A percentile compares a stretch with the other conserved stretches of the same genome.
Conservation (phyloP, 2,329 filamentous ascomycete species). For the Shiraia bambusicola region DNA sequence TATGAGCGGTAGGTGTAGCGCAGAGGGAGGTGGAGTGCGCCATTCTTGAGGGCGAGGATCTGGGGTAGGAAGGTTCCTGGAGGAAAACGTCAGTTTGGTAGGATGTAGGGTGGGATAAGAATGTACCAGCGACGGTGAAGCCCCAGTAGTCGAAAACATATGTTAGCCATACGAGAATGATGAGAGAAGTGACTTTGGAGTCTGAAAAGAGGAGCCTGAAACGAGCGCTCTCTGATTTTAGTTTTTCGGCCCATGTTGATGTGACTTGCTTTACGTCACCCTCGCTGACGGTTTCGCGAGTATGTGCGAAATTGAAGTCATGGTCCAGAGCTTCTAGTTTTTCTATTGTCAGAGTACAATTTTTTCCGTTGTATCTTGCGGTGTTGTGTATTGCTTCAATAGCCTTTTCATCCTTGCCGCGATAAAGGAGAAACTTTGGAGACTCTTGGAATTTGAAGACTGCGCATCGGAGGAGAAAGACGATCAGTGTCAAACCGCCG, state of each 20-base stretch:
- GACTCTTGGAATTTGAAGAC: conserved; percentile 60
- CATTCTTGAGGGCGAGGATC: conserved; percentile 57
- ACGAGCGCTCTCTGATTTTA: conserved; percentile 45
- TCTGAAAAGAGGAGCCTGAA: conserved; percentile 51
- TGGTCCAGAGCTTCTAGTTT: conserved; percentile 41
- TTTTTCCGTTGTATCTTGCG: conserved; percentile 46
- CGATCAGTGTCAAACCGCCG: conserved; percentile 42
- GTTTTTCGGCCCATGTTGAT: conserved; percentile 35
- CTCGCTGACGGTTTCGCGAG: conserved; percentile 31
- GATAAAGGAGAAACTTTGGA: conserved; percentile 60
- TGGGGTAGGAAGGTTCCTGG: conserved; percentile 52
- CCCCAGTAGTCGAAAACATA: conserved; percentile 56
- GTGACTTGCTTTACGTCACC: conserved; percentile 34
- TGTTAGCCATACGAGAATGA: conserved; percentile 53
- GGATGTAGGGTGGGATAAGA: background rate
- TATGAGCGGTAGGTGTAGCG: conserved; percentile 55
- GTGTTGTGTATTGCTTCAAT: conserved; percentile 50
- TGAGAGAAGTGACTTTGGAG: conserved; percentile 48
- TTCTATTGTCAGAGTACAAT: conserved; percentile 38
- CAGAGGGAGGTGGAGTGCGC: conserved; percentile 47
- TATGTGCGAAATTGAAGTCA: conserved; percentile 29
- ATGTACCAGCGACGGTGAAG: conserved; percentile 50
- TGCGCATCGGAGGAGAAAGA: conserved; percentile 57
- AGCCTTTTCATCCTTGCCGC: conserved; percentile 55
- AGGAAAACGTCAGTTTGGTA: conserved; percentile 1